Evolutionary conservation across 2,329 filamentous ascomycete species (phyloP), one percentile per base, ranked within the genome.

Genomic region (Colletotrichum spinosum): DNA sequence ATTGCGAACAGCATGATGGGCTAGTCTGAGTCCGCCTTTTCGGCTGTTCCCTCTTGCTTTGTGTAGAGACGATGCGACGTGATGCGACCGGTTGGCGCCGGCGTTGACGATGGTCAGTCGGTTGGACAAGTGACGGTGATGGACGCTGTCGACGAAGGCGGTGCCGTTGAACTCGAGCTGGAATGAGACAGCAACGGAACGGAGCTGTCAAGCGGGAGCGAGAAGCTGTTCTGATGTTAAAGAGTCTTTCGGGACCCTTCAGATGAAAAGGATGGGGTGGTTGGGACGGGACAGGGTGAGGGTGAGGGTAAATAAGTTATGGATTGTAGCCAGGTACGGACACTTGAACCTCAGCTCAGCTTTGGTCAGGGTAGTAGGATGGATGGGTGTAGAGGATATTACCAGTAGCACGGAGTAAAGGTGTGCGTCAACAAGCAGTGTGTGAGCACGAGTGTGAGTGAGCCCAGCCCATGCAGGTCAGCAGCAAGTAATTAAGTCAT

Each of bases 1-100:
- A 90, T 74, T 69, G 85, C 87, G 78, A 89, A 89, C 49, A 90
- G 68, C 88, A 90, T 90, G 70, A 72, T 79, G 78, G 69, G 70
- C 70, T 42, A 39, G 8, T 34, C 39, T 8, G n/a, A 13, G 41
- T 44, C 13, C 10, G 41, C 3, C 4, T 44, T 8, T 15, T 7
- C 13, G 41, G 42, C 6, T 45, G 42, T 25, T 25, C 25, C 25
- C 25, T 25, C 2, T 25, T 25, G 25, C 25, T 25, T 25, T 25
- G 25, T 25, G 25, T 25, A 25, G 25, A 5, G 25, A 25, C 44
- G 13, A 41, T 39, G 37, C 34, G 58, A 65, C 51, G 17, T 38
- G 37, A 25, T 8, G 51, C 52, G 15, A 51, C 15, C n/a, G 15
- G 15, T 10, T 37, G 6, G 46, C 46, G 62, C 62, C 25, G 25